A percentile compares a stretch with the other conserved stretches of the same genome.
These are phyloP conservation scores for Hymenoscyphus fraxineus DNA, from an alignment of 2,329 filamentous ascomycete genomes.

Conservation along the genomic window DNA sequence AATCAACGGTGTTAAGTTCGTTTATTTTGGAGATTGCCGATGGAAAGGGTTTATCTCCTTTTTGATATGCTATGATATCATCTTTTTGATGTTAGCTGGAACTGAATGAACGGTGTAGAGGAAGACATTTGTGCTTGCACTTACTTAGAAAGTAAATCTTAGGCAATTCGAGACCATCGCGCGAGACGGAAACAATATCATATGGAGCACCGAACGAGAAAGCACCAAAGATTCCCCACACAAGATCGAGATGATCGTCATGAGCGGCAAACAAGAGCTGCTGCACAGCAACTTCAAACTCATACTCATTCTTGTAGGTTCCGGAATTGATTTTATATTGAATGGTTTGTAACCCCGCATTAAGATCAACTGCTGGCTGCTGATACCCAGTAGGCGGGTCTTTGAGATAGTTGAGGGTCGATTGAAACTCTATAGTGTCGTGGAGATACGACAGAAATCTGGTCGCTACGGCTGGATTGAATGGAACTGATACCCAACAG, in stretches of 20 bases:
- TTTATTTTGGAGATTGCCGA: conserved; percentile 53
- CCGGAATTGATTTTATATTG: conserved; percentile 38
- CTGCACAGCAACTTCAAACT: conserved; percentile 53
- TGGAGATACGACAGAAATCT: conserved; percentile 44
- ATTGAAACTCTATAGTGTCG: conserved; percentile 37
- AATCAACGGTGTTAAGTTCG: conserved; percentile 46
- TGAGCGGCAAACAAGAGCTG: conserved; percentile 48
- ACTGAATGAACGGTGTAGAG: neutral
- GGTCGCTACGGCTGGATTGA: conserved; percentile 42
- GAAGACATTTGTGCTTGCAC: conserved; percentile 30
- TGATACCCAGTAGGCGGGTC: conserved; percentile 49
- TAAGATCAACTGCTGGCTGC: conserved; percentile 46
- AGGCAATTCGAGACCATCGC: conserved; percentile 46
- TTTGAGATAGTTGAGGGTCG: conserved; percentile 38
- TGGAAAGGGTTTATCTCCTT: conserved; percentile 22
- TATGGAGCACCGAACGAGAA: conserved; percentile 48
- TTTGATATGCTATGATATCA: conserved; percentile 22
- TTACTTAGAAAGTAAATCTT: conserved; percentile 34
- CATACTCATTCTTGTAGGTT: conserved; percentile 48
- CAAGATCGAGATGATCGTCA: conserved; percentile 59
- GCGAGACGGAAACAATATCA: conserved; percentile 55
- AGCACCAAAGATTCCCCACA: conserved; percentile 46
- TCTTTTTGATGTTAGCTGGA: conserved; percentile 24
- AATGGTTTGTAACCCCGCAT: conserved; percentile 43
- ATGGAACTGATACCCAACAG: conserved; percentile 44